phyloP scores from a whole-genome alignment of 2,329 filamentous ascomycete genomes.

The Penicillium sp. region DNA sequence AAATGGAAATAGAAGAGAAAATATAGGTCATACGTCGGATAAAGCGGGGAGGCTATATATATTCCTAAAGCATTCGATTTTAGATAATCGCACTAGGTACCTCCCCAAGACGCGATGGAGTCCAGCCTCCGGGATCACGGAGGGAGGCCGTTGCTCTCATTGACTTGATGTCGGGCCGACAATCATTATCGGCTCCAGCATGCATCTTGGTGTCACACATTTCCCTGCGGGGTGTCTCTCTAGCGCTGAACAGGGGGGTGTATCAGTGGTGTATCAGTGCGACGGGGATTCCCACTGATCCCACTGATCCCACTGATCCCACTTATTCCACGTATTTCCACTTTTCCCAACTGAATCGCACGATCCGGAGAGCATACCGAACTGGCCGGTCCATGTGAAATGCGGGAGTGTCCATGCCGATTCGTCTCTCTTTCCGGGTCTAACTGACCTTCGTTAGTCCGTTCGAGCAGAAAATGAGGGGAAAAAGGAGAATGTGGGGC shows the following conservation, averaged over 20 bases:
- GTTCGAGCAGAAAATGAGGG: background rate
- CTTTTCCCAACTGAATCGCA: background rate
- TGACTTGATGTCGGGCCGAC: conserved; percentile 7
- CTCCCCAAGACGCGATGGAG: background rate
- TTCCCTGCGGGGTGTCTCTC: background rate
- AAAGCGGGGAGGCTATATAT: background rate
- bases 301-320: too few relatives aligned
- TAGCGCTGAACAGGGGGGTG: background rate
- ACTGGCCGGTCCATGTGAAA: background rate
- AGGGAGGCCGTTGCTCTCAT: background rate
- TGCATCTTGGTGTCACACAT: background rate
- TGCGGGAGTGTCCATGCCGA: background rate
- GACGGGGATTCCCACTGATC: background rate
- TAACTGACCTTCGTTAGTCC: background rate
- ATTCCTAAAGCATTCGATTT: background rate
- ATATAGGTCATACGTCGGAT: background rate
- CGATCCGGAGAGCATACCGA: background rate
- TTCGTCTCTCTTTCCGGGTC: background rate
- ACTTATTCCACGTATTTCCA: too few relatives aligned
- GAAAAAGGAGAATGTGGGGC: background rate
- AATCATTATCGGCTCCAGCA: background rate
- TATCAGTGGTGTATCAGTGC: background rate
- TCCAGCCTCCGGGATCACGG: background rate
- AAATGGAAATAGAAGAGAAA: background rate
- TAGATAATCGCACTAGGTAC: background rate